Base-by-base conservation (phyloP, 805 yeast genomes). In the Candida rishiriensis region DNA sequence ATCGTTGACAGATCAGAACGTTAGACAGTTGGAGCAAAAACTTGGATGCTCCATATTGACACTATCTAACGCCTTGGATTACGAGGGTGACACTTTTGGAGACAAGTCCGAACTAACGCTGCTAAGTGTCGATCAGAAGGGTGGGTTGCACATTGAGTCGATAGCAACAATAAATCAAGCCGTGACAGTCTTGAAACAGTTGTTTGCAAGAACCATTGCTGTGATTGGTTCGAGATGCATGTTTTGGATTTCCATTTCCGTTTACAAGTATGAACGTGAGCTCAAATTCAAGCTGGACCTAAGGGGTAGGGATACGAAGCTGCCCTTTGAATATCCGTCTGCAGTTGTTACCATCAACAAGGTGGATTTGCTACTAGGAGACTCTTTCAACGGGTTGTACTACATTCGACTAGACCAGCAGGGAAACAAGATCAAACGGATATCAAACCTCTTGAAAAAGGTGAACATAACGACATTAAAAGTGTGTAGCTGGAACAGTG, bases 371-470 rank as follows among this genome's bases (percentile, higher is more conserved):
- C 11, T 59, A 3, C 41, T 54, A 11, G 54, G 51, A 1, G 61
- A 58, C 39, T 41, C 59, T 3, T 57, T 54, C 36, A 36, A 40
- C n/a, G 63, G 64, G 1, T 13, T 58, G 4, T 47, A 49, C 32
- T 31, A 39, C 11, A 14, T 49, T 3, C 42, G 33, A 12, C 21
- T 54, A 10, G 50, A 47, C 34, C 18, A 4, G 1, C 21, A 21
- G 12, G 34, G 40, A 11, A 37, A 47, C 21, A 33, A 34, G 17
- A 12, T 46, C 10, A 29, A 31, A 1, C 17, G 38, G n/a, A 36
- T 32, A 6, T 29, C 14, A 3, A 26, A 18, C 13, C 4, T 50
- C 2, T 7, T 42, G 7, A 18, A 34, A 12, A 26, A 32, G 9
- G 29, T 45, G 9, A 26, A 47, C n/a, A 44, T 46, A 3, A 44